These are phyloP conservation scores for Wickerhamomyces chaumierensis DNA, from an alignment of 805 yeast genomes.

Conservation along the genomic window DNA sequence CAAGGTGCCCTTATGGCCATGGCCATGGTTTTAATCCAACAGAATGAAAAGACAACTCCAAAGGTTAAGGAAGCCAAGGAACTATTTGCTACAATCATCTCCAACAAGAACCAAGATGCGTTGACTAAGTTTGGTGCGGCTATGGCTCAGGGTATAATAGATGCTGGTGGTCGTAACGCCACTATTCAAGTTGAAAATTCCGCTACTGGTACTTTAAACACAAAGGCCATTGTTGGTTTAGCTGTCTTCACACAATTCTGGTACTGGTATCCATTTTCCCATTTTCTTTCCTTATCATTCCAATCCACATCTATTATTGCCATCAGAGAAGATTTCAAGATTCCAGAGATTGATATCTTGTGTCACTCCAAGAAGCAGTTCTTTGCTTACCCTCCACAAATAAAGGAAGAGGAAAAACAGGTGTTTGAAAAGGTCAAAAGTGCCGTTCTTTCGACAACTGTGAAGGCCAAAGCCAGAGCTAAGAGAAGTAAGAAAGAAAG, in stretches of 20 bases:
- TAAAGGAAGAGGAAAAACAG: slow-evolving; percentile 67
- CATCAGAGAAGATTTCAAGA: slow-evolving; percentile 71
- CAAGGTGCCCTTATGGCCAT: slow-evolving; percentile 94
- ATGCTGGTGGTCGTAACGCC: slow-evolving; percentile 98
- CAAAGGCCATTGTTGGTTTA: slow-evolving; percentile 85
- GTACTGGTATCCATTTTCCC: slow-evolving; percentile 98
- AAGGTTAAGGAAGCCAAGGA: slow-evolving; percentile 71
- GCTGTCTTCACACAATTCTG: slow-evolving; percentile 87
- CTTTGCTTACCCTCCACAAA: slow-evolving; percentile 85
- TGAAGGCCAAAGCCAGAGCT: slow-evolving; percentile 88
- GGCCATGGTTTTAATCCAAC: slow-evolving; percentile 82
- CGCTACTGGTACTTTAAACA: slow-evolving; percentile 83
- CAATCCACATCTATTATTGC: slow-evolving; percentile 88
- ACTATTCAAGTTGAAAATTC: slow-evolving; percentile 82
- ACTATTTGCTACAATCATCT: slow-evolving; percentile 60
- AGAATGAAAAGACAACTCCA: slow-evolving; percentile 73
- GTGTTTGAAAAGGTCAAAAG: slow-evolving; percentile 84
- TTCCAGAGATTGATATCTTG: slow-evolving; percentile 72
- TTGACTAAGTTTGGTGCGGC: slow-evolving; percentile 97
- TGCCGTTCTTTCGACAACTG: slow-evolving; percentile 91
- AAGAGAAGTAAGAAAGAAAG: slow-evolving; percentile 36
- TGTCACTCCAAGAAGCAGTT: slow-evolving; percentile 72
- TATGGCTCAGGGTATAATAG: slow-evolving; percentile 91
- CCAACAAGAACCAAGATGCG: slow-evolving; percentile 90
- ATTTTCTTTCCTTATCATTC: slow-evolving; percentile 83